Base-by-base conservation (phyloP, 441 rosid species). In the Croton setiger region DNA sequence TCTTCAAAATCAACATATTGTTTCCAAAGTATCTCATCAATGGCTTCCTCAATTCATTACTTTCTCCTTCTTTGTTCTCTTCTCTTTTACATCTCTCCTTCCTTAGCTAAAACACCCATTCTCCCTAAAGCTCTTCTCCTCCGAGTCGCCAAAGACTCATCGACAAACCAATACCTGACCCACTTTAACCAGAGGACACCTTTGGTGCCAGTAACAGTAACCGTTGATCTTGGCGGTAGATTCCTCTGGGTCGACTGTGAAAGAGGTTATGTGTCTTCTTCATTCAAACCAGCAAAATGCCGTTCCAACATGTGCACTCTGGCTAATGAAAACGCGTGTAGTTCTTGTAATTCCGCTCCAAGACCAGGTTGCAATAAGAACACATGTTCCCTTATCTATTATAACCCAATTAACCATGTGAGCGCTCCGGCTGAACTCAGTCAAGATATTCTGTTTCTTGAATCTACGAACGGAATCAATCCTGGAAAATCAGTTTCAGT, bases 141-240 rank as follows among this genome's bases (percentile, higher is more conserved):
- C 64, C 81, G 81, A 0, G 49, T 81, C 33, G n/a, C 72, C 0
- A 81, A 73, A 47, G 81, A 73, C 51, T 51, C 76, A 18, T 35
- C 67, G 18, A 72, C 68, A 27, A 60, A 33, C 67, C 84, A 78
- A 59, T 78, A 75, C 59, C 27, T 66, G 7, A 67, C 76, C 20
- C 68, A 39, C 6, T 66, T 78, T 58, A 69, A 70, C 23, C 74
- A 74, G 35, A 53, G 80, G 17, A 75, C 80, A 2, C 84, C 84
- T 13, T 43, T 70, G 0, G 79, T 75, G 7, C 76, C 76, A 17
- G 0, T 68, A 23, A 60, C 60, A 18, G 57, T 78, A 7, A 39
- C 72, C 8, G 64, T 81, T 1, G 75, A 77, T 51, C 75, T 81
- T 4, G 81, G 84, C 4, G 81, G 73, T 11, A 51, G 3, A 13